A percentile compares a stretch with the other conserved stretches of the same genome.
Evolutionary conservation across 1,139 yeast species (phyloP).

Genomic region (Suhomyces guaymorum): DNA sequence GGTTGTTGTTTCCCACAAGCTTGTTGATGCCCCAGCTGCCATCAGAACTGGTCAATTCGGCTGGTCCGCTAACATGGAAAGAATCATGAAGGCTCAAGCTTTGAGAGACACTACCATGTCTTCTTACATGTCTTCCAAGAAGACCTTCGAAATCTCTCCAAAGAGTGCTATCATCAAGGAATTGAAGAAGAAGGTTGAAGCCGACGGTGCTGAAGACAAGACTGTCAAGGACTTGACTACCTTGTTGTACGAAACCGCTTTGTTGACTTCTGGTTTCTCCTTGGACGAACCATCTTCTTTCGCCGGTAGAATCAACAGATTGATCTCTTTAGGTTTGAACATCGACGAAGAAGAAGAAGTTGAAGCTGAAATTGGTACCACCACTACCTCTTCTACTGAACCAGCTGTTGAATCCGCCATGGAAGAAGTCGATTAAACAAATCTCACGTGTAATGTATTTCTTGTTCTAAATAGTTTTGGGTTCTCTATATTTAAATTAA

Average conservation of each 20-base stretch:
- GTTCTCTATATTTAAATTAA: conserved; percentile 9
- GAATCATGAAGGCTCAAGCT: conserved; percentile 99
- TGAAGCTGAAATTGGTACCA: conserved; percentile 47
- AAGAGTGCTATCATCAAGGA: conserved; percentile 92
- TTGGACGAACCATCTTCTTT: conserved; percentile 97
- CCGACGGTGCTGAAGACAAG: conserved; percentile 97
- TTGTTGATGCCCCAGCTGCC: conserved; percentile 99
- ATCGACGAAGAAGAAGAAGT: conserved; percentile 76
- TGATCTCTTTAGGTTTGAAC: conserved; percentile 96
- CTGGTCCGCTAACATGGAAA: conserved; percentile 99
- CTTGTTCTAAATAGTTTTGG: conserved; percentile 13
- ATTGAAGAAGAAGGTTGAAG: conserved; percentile 93
- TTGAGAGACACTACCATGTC: conserved; percentile 98
- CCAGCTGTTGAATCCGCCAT: conserved; percentile 87
- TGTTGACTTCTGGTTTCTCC: conserved; percentile 97
- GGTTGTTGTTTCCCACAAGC: conserved; percentile 97
- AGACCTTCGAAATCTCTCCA: conserved; percentile 98
- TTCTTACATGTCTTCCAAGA: conserved; percentile 99
- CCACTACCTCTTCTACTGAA: conserved; percentile 56
- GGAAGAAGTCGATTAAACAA: conserved; percentile 94
- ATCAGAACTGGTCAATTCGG: conserved; percentile 99
- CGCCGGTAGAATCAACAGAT: conserved; percentile 97
- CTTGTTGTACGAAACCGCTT: conserved; percentile 94
- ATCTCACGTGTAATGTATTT: conserved; percentile 14
- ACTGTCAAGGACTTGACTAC: conserved; percentile 98